phyloP scores from a whole-genome alignment of 2,329 filamentous ascomycete species.

The Lasiodiplodia citricola region DNA sequence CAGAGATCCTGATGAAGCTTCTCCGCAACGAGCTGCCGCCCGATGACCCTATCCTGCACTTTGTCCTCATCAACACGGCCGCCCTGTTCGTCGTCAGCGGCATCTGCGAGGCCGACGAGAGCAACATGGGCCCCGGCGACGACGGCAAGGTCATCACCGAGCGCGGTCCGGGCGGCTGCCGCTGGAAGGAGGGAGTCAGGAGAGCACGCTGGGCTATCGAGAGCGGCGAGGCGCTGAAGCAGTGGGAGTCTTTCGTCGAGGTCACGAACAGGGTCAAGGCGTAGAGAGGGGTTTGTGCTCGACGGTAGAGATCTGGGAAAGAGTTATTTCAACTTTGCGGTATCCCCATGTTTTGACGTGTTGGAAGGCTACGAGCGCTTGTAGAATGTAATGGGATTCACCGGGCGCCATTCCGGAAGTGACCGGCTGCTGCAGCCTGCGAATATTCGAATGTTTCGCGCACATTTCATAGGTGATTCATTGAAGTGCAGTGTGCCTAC shows the following conservation, averaged over 20 bases:
- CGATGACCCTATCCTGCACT: slow-evolving; percentile 86
- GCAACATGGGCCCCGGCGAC: slow-evolving; percentile 78
- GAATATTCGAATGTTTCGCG: no score
- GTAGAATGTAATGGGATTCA: no score
- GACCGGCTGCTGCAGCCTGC: no score
- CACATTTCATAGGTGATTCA: no score
- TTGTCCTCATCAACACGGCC: slow-evolving; percentile 92
- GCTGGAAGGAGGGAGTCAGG: slow-evolving; percentile 95
- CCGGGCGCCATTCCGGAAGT: no score
- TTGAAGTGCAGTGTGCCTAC: no score
- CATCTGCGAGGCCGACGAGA: slow-evolving; percentile 81
- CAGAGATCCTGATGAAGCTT: slow-evolving; percentile 78
- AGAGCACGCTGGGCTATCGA: slow-evolving; percentile 86
- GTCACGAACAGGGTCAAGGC: slow-evolving; percentile 66
- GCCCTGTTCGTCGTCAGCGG: slow-evolving; percentile 85
- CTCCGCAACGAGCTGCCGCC: slow-evolving; percentile 73
- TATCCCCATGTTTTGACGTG: no score
- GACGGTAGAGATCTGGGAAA: no score
- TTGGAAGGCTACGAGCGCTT: no score
- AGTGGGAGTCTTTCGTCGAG: slow-evolving; percentile 84
- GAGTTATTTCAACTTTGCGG: no score
- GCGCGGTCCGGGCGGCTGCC: slow-evolving; percentile 79
- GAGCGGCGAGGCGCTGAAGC: slow-evolving; percentile 83
- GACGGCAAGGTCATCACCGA: slow-evolving; percentile 82
- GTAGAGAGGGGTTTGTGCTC: neutral